These are phyloP conservation scores for Starmerella tilneyi DNA, from an alignment of 805 yeast species.

Conservation along the genomic window DNA sequence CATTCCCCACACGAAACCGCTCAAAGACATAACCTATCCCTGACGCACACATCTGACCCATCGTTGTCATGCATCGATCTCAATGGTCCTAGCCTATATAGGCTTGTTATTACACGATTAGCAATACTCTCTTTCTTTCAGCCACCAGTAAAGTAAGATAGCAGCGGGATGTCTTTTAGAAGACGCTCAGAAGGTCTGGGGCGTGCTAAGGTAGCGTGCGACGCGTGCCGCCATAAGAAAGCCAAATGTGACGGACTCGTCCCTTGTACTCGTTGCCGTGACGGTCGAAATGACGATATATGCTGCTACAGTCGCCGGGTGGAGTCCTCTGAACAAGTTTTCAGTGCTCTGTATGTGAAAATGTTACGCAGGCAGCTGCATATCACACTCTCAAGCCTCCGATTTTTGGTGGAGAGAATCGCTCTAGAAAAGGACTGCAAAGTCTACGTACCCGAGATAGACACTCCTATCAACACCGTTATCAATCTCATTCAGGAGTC, in stretches of 20 bases:
- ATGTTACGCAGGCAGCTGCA: constrained; percentile 6
- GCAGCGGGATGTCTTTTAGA: constrained; percentile 6
- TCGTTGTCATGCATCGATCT: too few relatives aligned
- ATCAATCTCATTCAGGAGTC: not conserved
- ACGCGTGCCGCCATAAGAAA: constrained; percentile 7
- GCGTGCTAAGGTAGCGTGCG: constrained; percentile 6
- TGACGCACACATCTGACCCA: too few relatives aligned
- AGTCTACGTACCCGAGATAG: not conserved
- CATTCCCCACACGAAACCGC: too few relatives aligned
- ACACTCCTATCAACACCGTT: constrained; percentile 4
- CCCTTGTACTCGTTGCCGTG: constrained; percentile 4
- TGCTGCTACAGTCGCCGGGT: constrained; percentile 7
- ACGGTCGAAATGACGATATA: constrained; percentile 4
- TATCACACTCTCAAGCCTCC: not conserved
- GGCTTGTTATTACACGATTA: too few relatives aligned
- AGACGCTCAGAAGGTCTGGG: constrained; percentile 3
- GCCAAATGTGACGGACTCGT: constrained; percentile 7
- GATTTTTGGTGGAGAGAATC: constrained; percentile 2
- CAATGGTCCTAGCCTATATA: too few relatives aligned
- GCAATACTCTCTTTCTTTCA: too few relatives aligned
- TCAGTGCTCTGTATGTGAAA: constrained; percentile 1
- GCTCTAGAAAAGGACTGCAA: constrained; percentile 1
- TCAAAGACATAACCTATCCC: too few relatives aligned
- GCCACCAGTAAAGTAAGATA: too few relatives aligned
- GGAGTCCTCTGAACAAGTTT: constrained; percentile 1